Percentiles rank a stretch among this genome's conserved stretches.
Evolutionary conservation across 805 yeast species (phyloP).

Genomic region (Nakazawaea holstii): DNA sequence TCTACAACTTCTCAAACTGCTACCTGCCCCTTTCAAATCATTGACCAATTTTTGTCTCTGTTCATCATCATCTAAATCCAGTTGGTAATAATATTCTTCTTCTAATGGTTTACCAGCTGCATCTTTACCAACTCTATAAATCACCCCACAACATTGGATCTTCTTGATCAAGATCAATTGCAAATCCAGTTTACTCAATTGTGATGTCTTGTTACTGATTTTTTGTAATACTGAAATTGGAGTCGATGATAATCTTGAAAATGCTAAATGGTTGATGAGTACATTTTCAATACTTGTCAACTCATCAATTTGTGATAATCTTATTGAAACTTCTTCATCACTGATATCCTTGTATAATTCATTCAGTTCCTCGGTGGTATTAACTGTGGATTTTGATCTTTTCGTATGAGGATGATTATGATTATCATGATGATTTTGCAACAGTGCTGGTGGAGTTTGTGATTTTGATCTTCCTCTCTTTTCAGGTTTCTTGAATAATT

Average conservation of each 20-base stretch:
- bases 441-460: not conserved
- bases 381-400: not conserved
- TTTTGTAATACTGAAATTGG: conserved; percentile 69
- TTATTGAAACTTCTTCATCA: conserved; percentile 7
- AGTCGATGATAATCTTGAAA: conserved; percentile 80
- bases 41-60: conserved; percentile 67
- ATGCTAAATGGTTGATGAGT: conserved; percentile 80
- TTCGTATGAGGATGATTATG: not conserved
- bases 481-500: conserved; percentile 2
- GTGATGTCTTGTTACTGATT: conserved; percentile 51
- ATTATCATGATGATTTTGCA: not conserved
- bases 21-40: conserved; percentile 71
- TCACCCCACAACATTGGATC: conserved; percentile 73
- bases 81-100: conserved; percentile 87
- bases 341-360: conserved; percentile 8
- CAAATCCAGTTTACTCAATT: conserved; percentile 38
- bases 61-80: conserved; percentile 72
- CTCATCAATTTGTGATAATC: conserved; percentile 26
- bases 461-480: conserved; percentile 4
- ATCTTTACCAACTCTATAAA: conserved; percentile 86
- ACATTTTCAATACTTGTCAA: conserved; percentile 55
- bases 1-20: conserved; percentile 81
- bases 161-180: conserved; percentile 37
- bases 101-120: conserved; percentile 95
- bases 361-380: not conserved